phyloP scores from a whole-genome alignment of 2,329 filamentous ascomycete species.

The Fusarium neocosmosporiellum region DNA sequence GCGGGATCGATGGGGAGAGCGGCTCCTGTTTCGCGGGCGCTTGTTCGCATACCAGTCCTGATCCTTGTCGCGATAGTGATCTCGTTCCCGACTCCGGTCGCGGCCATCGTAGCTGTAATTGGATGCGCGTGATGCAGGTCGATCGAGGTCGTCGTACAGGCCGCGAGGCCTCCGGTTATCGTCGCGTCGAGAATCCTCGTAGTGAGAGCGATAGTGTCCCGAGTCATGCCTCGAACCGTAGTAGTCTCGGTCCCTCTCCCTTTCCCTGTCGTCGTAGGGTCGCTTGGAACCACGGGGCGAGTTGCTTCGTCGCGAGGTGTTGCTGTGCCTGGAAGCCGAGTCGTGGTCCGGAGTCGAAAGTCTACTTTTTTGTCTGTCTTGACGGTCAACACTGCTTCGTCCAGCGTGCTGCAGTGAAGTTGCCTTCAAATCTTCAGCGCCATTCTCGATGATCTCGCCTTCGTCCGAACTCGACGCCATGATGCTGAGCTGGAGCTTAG shows the following conservation, averaged over 20 bases:
- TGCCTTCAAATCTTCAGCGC: conserved; percentile 79
- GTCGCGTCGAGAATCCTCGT: conserved; percentile 67
- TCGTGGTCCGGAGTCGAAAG: conserved; percentile 68
- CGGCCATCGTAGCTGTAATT: conserved; percentile 61
- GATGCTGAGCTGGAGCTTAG: conserved; percentile 28
- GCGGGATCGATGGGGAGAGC: conserved; percentile 59
- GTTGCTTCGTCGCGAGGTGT: conserved; percentile 60
- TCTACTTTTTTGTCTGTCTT: conserved; percentile 80
- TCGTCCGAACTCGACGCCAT: conserved; percentile 78
- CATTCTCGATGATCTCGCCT: conserved; percentile 85
- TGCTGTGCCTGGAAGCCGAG: conserved; percentile 56
- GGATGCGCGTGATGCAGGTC: conserved; percentile 56
- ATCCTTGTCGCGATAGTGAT: conserved; percentile 54
- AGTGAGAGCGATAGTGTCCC: conserved; percentile 70
- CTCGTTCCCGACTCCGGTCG: conserved; percentile 50
- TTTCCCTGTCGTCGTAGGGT: conserved; percentile 70
- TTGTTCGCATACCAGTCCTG: conserved; percentile 64
- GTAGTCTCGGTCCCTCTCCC: conserved; percentile 51
- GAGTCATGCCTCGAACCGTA: conserved; percentile 67
- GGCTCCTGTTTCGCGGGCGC: conserved; percentile 65
- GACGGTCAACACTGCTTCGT: conserved; percentile 91
- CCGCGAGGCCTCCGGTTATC: conserved; percentile 60
- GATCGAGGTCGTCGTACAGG: conserved; percentile 69
- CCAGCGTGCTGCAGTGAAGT: conserved; percentile 82
- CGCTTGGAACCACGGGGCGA: conserved; percentile 77